Conservation (phyloP, 1,284 basidiomycete genomes). For the Apiotrichum porosum region DNA sequence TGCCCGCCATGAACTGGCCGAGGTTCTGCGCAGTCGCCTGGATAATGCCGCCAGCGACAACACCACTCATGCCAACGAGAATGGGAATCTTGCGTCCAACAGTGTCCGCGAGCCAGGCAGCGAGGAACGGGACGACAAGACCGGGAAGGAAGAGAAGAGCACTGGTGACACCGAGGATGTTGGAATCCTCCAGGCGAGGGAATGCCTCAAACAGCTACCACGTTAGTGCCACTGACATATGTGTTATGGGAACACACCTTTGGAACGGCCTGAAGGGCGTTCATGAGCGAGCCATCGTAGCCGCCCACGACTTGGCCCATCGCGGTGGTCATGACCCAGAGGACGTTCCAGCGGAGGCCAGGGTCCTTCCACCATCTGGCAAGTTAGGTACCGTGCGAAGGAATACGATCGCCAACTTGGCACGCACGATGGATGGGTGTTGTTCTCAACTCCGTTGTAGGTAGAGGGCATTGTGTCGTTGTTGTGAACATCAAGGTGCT, state of each 20-base stretch:
- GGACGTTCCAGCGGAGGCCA: not conserved
- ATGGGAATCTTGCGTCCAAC: not conserved
- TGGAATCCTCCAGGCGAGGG: not conserved
- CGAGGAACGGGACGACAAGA: not conserved
- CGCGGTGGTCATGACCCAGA: not conserved
- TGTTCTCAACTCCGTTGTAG: not conserved
- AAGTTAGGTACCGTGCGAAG: not conserved
- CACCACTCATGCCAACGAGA: not conserved
- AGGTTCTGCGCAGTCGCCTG: constrained; percentile 19
- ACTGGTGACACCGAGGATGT: not conserved
- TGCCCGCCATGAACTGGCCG: constrained; percentile 20
- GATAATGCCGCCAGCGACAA: not conserved
- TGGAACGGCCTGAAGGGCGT: constrained; percentile 1
- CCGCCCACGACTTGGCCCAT: not conserved
- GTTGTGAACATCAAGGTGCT: too few species aligned
- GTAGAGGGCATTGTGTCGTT: not conserved
- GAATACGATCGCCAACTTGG: too few species aligned
- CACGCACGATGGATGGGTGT: not conserved
- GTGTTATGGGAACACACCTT: too few species aligned
- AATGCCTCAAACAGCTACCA: too few species aligned
- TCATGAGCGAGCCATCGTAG: constrained; percentile 8
- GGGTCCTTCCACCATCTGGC: not conserved
- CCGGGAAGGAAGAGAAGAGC: not conserved
- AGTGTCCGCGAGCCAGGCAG: not conserved
- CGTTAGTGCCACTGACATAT: too few species aligned